These are phyloP conservation scores for Kalaharituber pfeilii DNA, from an alignment of 2,329 filamentous ascomycete species.

Conservation along the genomic window DNA sequence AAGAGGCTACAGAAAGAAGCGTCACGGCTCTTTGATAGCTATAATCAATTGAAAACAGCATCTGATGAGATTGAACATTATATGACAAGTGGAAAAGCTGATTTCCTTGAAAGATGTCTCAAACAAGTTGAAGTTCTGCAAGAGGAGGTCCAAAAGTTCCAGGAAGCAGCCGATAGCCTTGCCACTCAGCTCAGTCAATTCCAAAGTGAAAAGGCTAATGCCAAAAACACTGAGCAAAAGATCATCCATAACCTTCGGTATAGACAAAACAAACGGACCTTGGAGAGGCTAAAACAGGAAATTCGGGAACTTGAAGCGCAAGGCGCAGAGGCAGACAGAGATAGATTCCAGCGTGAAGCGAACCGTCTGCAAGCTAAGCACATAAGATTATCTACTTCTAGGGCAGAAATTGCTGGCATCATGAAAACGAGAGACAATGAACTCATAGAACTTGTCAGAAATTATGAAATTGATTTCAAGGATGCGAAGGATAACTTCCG, in stretches of 20 bases:
- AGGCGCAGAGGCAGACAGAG: slow-evolving; percentile 68
- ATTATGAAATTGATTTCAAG: slow-evolving; percentile 77
- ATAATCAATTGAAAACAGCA: slow-evolving; percentile 59
- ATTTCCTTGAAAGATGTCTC: slow-evolving; percentile 51
- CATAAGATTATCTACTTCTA: slow-evolving; percentile 43
- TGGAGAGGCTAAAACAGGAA: slow-evolving; percentile 49
- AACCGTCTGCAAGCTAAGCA: slow-evolving; percentile 47
- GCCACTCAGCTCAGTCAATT: slow-evolving; percentile 59
- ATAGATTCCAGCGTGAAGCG: slow-evolving; percentile 54
- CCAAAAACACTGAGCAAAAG: slow-evolving; percentile 66
- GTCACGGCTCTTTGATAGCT: slow-evolving; percentile 51
- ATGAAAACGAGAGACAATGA: slow-evolving; percentile 76
- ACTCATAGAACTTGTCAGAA: slow-evolving; percentile 49
- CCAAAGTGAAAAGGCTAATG: slow-evolving; percentile 58
- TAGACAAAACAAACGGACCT: slow-evolving; percentile 52
- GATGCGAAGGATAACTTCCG: slow-evolving; percentile 66
- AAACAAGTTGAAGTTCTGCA: slow-evolving; percentile 52
- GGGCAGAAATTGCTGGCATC: slow-evolving; percentile 44
- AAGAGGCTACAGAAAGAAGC: slow-evolving; percentile 53
- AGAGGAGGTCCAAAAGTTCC: slow-evolving; percentile 44
- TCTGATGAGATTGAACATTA: slow-evolving; percentile 68
- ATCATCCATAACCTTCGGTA: slow-evolving; percentile 81
- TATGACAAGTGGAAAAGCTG: slow-evolving; percentile 53
- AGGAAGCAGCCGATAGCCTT: slow-evolving; percentile 49
- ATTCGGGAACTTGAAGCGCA: slow-evolving; percentile 59